Evolutionary conservation across 345 rosid genomes (phyloP), one percentile per base, ranked within the genome.

Genomic region (Hevea brasiliensis): DNA sequence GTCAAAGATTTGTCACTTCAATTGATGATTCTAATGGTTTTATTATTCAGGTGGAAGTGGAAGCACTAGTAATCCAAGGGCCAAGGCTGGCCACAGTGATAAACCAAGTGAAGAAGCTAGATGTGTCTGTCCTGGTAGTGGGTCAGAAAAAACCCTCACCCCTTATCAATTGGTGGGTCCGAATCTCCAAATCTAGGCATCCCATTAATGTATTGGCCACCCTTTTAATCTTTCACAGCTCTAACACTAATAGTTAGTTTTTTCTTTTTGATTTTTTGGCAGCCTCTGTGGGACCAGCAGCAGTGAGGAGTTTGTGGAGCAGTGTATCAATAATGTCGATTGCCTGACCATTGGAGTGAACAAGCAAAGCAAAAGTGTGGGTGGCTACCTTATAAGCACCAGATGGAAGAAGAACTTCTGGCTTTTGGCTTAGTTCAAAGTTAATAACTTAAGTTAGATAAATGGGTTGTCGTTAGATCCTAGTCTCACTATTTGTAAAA

Each of bases 351-450:
- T 96, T 21, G 98, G 99, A 69, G 99, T 95, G 27, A 89, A 85
- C 86, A 92, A 87, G 83, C 99, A 91, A 85, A 87, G 96, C 90
- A 87, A 78, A 64, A 92, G 96, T 17, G 80, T 82, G 45, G 84
- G 97, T 64, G 97, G 99, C 24, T 96, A 93, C 68, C 84, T 96
- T 59, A 87, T 96, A 71, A 96, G 85, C 91, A 96, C 98, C 68
- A 79, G 92, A 71, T 88, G 94, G 92, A 97, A 88, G 84, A 96
- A 90, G 61, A 88, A 96, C 72, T 96, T 96, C 91, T 96, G 99
- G 98, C 98, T 96, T 45, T 74, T 93, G 76, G 99, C 98, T 62
- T 96, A 84, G 62, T 8, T 53, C 2, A 32, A 32, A 32, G 37
- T 18, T 24, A 42, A 63, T 9, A n/a, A 23, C 40, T 62, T 54